These are phyloP conservation scores for Oenanthe sinensis DNA, from an alignment of 129 eudicot genomes.

Conservation along the genomic window DNA sequence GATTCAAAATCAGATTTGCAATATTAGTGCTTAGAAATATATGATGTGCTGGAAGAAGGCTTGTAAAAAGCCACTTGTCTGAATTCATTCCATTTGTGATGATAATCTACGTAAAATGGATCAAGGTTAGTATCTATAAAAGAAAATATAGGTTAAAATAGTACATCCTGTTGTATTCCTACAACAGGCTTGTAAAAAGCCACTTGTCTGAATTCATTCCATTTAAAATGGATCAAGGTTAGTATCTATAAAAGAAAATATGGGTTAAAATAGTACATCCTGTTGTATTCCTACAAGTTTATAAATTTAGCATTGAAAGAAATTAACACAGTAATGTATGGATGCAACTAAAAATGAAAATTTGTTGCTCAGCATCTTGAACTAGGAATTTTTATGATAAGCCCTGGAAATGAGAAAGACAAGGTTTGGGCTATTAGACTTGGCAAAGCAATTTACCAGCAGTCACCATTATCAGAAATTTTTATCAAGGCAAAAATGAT, in stretches of 20 bases:
- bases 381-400: background rate
- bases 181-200: background rate
- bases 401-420: background rate
- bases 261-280: background rate
- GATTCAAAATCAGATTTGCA: background rate
- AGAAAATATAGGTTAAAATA: background rate
- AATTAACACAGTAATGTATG: background rate
- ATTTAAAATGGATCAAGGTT: background rate
- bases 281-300: background rate
- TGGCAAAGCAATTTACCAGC: background rate
- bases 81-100: background rate
- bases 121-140: background rate
- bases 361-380: background rate
- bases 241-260: background rate
- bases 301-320: background rate
- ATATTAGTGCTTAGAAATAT: background rate
- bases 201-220: background rate
- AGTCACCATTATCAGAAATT: background rate
- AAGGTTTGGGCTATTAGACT: background rate
- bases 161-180: background rate
- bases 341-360: background rate
- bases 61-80: background rate
- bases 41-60: background rate
- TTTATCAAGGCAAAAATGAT: background rate
- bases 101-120: background rate